A percentile compares a stretch with the other conserved stretches of the same genome.
phyloP scores from a whole-genome alignment of 768 basidiomycete genomes.

The Suillus placidus region DNA sequence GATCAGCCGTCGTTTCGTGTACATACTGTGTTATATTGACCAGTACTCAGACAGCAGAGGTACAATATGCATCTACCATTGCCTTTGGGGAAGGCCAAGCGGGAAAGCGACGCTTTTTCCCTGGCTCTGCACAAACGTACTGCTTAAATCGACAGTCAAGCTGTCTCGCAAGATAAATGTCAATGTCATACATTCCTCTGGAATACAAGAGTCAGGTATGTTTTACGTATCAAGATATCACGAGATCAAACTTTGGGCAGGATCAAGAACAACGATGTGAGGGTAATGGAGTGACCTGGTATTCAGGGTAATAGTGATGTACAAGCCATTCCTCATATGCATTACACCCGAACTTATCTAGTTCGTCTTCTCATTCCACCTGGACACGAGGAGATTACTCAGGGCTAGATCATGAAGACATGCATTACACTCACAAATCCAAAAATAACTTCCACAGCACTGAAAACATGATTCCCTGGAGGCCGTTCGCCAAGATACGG shows the following conservation, averaged over 20 bases:
- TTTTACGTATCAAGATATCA: constrained; percentile 1
- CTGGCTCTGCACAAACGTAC: background rate
- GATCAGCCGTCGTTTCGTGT: background rate
- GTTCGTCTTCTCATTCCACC: constrained; percentile 39
- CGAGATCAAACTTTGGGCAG: background rate
- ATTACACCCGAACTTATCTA: background rate
- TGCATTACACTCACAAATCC: constrained; percentile 69
- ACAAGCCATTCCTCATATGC: background rate
- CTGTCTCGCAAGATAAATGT: background rate
- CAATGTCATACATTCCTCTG: background rate
- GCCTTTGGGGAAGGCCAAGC: background rate
- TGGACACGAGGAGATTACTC: constrained; percentile 11
- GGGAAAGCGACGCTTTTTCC: background rate
- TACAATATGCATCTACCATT: background rate
- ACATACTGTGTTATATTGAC: background rate
- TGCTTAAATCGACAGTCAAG: background rate
- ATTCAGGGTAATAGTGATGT: background rate
- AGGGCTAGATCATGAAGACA: background rate
- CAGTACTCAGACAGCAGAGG: background rate
- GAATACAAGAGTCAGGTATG: background rate
- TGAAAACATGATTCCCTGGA: constrained; percentile 91
- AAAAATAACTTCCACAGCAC: constrained; percentile 90
- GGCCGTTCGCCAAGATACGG: constrained; percentile 84
- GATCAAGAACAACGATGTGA: background rate
- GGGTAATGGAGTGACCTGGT: background rate